Percentiles rank a stretch among this genome's conserved stretches.
Conservation (phyloP, 2,329 filamentous ascomycete species). For the Uncinocarpus reesii region DNA sequence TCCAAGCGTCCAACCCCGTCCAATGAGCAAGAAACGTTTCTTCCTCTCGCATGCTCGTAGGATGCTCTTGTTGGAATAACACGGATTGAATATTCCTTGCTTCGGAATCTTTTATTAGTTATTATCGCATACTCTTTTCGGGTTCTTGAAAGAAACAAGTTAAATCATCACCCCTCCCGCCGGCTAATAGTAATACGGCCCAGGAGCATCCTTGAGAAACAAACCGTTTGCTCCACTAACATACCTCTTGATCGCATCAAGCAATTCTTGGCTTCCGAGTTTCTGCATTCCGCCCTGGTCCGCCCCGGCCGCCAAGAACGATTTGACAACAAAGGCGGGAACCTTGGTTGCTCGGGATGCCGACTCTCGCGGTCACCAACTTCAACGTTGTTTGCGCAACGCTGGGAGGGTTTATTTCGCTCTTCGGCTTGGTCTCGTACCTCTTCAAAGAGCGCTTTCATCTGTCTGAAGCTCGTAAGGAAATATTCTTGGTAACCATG, state of each 20-base stretch:
- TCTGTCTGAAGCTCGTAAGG: conserved; percentile 76
- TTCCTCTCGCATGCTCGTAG: conserved; percentile 4
- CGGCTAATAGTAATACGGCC: too few species aligned
- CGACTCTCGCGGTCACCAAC: conserved; percentile 55
- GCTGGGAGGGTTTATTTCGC: conserved; percentile 73
- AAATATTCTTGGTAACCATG: not conserved
- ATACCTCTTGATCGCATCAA: conserved; percentile 8
- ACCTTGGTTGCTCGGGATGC: conserved; percentile 40
- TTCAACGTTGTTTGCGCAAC: conserved; percentile 79
- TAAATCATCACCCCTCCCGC: not conserved
- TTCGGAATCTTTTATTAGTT: not conserved
- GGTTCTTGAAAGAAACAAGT: not conserved
- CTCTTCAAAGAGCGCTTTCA: conserved; percentile 84
- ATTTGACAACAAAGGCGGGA: conserved; percentile 4
- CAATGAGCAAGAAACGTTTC: conserved; percentile 13
- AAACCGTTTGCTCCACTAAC: not conserved
- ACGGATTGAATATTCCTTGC: conserved; percentile 20
- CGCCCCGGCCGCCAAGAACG: conserved; percentile 8
- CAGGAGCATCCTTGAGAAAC: not conserved
- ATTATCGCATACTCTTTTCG: not conserved
- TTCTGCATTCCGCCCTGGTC: not conserved
- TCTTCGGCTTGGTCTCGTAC: conserved; percentile 87
- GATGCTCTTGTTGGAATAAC: conserved; percentile 33
- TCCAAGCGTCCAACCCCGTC: not conserved
- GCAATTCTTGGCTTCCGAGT: conserved; percentile 7